Percentiles rank a stretch among this genome's conserved stretches.
Conservation (phyloP, 2,329 filamentous ascomycete genomes). For the Chrysoporthe puriensis region DNA sequence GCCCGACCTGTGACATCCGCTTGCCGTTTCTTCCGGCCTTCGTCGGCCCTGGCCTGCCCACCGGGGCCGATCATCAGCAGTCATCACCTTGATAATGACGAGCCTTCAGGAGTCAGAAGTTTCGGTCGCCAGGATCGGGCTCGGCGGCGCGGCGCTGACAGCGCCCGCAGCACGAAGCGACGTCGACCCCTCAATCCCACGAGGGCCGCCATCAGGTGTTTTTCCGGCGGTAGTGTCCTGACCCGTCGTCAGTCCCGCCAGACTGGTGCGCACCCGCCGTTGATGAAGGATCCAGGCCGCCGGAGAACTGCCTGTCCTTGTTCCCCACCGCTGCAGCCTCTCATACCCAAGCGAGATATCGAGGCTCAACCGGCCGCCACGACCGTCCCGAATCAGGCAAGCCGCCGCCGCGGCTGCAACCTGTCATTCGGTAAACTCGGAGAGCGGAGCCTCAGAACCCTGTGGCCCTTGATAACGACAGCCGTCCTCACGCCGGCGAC, state of each 20-base stretch:
- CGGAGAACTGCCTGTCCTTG: background rate
- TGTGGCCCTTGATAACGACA: background rate
- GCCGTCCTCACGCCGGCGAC: background rate
- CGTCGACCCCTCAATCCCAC: background rate
- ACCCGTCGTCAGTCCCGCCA: slow-evolving; percentile 8
- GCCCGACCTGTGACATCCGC: background rate
- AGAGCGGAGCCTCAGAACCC: slow-evolving; percentile 3
- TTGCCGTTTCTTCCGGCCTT: slow-evolving; percentile 4
- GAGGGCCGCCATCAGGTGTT: slow-evolving; percentile 10
- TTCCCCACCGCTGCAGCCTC: slow-evolving; percentile 23
- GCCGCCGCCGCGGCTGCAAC: slow-evolving; percentile 3
- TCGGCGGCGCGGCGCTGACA: background rate
- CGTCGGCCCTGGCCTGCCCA: background rate
- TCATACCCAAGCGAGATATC: slow-evolving; percentile 28
- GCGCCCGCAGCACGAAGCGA: background rate
- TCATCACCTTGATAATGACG: slow-evolving; percentile 4
- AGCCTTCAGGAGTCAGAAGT: background rate
- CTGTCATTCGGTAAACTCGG: slow-evolving; percentile 21
- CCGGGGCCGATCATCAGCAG: slow-evolving; percentile 3
- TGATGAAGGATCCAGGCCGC: slow-evolving; percentile 4
- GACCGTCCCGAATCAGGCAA: slow-evolving; percentile 18
- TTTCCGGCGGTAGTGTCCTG: slow-evolving; percentile 5
- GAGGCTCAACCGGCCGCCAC: slow-evolving; percentile 19
- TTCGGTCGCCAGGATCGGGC: background rate
- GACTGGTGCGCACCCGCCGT: background rate